Base-by-base conservation (phyloP, 2,329 filamentous ascomycete species). In the Microdochium bolleyi region DNA sequence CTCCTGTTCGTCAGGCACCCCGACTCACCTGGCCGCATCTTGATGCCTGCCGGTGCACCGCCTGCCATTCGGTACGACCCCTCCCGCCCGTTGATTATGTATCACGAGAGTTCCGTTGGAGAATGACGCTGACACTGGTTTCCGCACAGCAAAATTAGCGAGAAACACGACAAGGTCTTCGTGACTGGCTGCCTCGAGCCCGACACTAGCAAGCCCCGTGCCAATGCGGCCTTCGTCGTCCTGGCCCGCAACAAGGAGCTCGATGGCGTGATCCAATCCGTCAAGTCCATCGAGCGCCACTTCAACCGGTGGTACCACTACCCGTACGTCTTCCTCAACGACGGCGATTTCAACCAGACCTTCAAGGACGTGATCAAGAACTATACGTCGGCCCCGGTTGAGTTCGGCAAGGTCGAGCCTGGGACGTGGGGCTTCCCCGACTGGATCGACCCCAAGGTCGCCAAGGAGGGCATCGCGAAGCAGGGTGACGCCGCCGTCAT, bases 251-350 rank as follows among this genome's bases (percentile, higher is more conserved):
- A 99, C 68, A 95, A 96, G 77, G 94, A 99, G 73, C 71, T 99
- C 58, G 92, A 96, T 1, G 94, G 94, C 55, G 94, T 99, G 38
- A 83, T 99, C 58, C 90, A 97, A 70, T 97, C 94, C 10, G 82
- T 99, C 69, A 96, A 96, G 75, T 97, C 92, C 46, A 92, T 99
- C 60, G 94, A 99, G 75, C 83, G 94, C 62, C 94, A 99, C 72
- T 99, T 99, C 82, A 99, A 99, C 73, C 84, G 92, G 60, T 99
- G 92, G 92, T 99, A 91, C 69, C 84, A 97, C 71, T 99, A 99
- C 69, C 94, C 94, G 24, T 99, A 97, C 67, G 92, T 97, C 61
- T 97, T 99, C 70, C 77, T 99, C 61, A 99, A 99, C 72, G 92
- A 99, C 64, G 94, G 87, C 58, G 92, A 97, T 54, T 99, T 99